These are phyloP conservation scores for Ormosia semicastrata DNA, from an alignment of 306 rosid species.

Conservation along the genomic window DNA sequence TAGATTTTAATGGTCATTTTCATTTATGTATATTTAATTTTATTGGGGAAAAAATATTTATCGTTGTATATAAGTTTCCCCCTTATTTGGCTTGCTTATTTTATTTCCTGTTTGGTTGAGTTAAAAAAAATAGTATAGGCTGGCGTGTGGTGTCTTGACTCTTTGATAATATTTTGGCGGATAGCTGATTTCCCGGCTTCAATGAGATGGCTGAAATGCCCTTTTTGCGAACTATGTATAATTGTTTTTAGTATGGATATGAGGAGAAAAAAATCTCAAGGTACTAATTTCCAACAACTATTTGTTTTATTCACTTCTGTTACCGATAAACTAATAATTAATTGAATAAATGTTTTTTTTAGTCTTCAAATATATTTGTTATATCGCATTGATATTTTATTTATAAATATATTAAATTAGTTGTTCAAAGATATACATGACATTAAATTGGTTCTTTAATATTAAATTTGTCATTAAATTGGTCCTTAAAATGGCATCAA, in stretches of 20 bases:
- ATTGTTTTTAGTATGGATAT: not conserved
- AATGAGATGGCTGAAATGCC: not conserved
- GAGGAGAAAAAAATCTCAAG: not conserved
- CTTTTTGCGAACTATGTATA: not conserved
- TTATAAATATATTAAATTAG: no score
- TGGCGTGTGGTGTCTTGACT: not conserved
- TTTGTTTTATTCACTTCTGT: not conserved
- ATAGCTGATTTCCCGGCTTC: slow-evolving; percentile 21
- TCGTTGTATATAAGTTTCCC: slow-evolving; percentile 37
- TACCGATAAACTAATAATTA: no score
- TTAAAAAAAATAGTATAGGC: slow-evolving; percentile 17
- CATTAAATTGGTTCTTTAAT: no score
- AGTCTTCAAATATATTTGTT: no score
- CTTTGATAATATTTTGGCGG: not conserved
- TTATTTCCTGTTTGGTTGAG: slow-evolving; percentile 16
- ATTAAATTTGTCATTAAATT: no score
- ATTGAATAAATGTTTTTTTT: no score
- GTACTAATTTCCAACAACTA: not conserved
- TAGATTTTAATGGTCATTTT: slow-evolving; percentile 18
- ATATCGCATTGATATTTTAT: no score
- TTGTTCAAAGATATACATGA: no score
- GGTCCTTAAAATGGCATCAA: no score
- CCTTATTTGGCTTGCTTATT: slow-evolving; percentile 22
- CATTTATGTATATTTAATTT: slow-evolving; percentile 18
- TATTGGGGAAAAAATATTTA: slow-evolving; percentile 9